Conservation (phyloP, 208 protist genomes). For the Leishmania turanica region DNA sequence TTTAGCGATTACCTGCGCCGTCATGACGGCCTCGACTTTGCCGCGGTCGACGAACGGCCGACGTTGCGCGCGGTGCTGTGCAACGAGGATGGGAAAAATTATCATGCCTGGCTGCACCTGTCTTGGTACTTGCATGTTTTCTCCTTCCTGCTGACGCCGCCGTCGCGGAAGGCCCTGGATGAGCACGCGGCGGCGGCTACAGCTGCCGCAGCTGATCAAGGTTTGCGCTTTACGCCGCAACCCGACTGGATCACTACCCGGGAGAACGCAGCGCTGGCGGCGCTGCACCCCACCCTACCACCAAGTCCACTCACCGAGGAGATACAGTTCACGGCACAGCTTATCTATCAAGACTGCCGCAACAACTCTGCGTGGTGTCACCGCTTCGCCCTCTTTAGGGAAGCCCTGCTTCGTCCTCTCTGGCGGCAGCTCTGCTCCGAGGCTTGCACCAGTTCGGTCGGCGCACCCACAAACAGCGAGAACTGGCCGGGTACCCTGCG, state of each 20-base stretch:
- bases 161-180: constrained; percentile 18
- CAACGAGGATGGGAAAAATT: constrained; percentile 74
- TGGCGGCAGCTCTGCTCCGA: constrained; percentile 20
- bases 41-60: constrained; percentile 68
- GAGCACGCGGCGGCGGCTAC: constrained; percentile 1
- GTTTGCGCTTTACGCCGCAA: constrained; percentile 13
- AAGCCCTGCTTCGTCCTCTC: constrained; percentile 42
- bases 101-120: constrained; percentile 84
- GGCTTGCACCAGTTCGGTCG: background rate
- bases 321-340: constrained; percentile 48
- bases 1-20: constrained; percentile 37
- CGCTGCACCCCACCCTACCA: constrained; percentile 25
- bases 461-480: background rate
- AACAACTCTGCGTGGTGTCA: constrained; percentile 92
- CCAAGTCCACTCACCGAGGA: constrained; percentile 52
- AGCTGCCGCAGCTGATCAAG: background rate
- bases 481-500: constrained; percentile 9
- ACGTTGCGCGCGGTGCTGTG: constrained; percentile 41
- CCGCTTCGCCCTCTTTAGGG: constrained; percentile 52
- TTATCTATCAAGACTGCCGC: constrained; percentile 59
- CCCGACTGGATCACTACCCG: constrained; percentile 18
- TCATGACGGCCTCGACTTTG: constrained; percentile 42
- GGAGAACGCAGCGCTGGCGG: background rate
- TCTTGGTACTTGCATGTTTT: constrained; percentile 70
- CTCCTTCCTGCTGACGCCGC: constrained; percentile 57